These are phyloP conservation scores for Capsella bursapastoris DNA, from an alignment of 345 rosid genomes.

Conservation along the genomic window DNA sequence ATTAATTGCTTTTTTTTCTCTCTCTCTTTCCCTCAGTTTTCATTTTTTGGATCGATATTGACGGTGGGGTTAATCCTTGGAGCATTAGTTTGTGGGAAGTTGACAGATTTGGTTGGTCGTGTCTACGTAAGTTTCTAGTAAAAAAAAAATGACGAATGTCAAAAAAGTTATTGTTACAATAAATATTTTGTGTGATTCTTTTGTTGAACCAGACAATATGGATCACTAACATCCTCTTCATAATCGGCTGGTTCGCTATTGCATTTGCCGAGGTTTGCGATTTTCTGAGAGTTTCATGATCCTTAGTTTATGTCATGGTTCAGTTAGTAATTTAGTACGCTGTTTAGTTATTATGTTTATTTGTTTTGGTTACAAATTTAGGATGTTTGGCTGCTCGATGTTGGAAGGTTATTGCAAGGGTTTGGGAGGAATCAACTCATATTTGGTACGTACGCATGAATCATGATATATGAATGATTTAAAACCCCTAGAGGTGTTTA, in stretches of 20 bases:
- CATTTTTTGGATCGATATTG: conserved; percentile 60
- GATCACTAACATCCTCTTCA: conserved; percentile 47
- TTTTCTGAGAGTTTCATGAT: too few relatives aligned
- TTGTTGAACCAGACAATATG: conserved; percentile 57
- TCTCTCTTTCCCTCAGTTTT: conserved; percentile 39
- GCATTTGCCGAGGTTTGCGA: conserved; percentile 55
- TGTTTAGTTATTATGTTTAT: background rate
- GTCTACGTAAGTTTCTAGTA: conserved; percentile 44
- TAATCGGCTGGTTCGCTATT: conserved; percentile 57
- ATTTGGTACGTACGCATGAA: conserved; percentile 49
- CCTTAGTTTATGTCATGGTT: too few relatives aligned
- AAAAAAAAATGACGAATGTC: background rate
- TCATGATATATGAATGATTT: too few relatives aligned
- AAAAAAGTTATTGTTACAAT: background rate
- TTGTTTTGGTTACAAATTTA: conserved; percentile 30
- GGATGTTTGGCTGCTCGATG: conserved; percentile 64
- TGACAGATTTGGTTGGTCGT: conserved; percentile 58
- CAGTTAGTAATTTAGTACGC: too few relatives aligned
- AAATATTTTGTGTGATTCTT: background rate
- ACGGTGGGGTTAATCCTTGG: conserved; percentile 57
- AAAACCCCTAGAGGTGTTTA: too few relatives aligned
- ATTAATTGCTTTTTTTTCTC: background rate
- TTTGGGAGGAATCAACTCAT: conserved; percentile 64
- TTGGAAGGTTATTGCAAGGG: conserved; percentile 74
- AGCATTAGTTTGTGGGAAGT: conserved; percentile 53